Evolutionary conservation across 495 filamentous ascomycete species (phyloP).

Genomic region (Rusavskia elegans): DNA sequence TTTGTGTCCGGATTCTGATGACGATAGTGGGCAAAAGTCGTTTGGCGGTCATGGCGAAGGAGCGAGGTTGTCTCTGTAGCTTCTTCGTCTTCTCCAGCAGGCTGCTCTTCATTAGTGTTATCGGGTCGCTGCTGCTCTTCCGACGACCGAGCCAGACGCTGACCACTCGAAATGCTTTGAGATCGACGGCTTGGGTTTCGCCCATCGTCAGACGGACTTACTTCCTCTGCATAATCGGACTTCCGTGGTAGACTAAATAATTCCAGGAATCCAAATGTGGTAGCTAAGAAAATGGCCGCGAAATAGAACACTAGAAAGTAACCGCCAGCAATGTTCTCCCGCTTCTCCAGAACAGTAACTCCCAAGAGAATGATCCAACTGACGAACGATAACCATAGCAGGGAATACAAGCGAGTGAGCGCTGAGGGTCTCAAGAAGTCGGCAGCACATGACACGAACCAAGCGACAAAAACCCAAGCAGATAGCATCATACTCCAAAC

Average conservation of each 20-base stretch:
- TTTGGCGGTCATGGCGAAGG: slow-evolving; percentile 40
- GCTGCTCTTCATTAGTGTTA: slow-evolving; percentile 22
- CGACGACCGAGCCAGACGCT: slow-evolving; percentile 17
- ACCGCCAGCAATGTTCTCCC: slow-evolving; percentile 51
- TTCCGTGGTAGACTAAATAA: slow-evolving; percentile 64
- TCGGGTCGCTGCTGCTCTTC: slow-evolving; percentile 17
- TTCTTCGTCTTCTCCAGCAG: slow-evolving; percentile 34
- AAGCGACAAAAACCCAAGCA: slow-evolving; percentile 63
- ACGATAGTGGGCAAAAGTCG: slow-evolving; percentile 58
- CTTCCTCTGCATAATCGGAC: slow-evolving; percentile 37
- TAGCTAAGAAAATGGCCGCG: slow-evolving; percentile 55
- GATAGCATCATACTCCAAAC: slow-evolving; percentile 79
- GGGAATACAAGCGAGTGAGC: slow-evolving; percentile 62
- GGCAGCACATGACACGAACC: slow-evolving; percentile 70
- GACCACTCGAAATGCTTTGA: slow-evolving; percentile 27
- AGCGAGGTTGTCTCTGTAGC: slow-evolving; percentile 71
- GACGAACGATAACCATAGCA: slow-evolving; percentile 67
- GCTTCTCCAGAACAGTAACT: slow-evolving; percentile 57
- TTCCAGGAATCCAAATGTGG: slow-evolving; percentile 58
- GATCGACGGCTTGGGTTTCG: slow-evolving; percentile 18
- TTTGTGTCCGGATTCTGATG: slow-evolving; percentile 25
- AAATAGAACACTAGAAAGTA: slow-evolving; percentile 79
- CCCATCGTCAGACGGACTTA: slow-evolving; percentile 9
- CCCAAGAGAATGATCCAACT: slow-evolving; percentile 58
- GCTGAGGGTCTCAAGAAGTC: slow-evolving; percentile 76